These are phyloP conservation scores for Phialophora macrospora DNA, from an alignment of 2,329 filamentous ascomycete species.

Conservation along the genomic window DNA sequence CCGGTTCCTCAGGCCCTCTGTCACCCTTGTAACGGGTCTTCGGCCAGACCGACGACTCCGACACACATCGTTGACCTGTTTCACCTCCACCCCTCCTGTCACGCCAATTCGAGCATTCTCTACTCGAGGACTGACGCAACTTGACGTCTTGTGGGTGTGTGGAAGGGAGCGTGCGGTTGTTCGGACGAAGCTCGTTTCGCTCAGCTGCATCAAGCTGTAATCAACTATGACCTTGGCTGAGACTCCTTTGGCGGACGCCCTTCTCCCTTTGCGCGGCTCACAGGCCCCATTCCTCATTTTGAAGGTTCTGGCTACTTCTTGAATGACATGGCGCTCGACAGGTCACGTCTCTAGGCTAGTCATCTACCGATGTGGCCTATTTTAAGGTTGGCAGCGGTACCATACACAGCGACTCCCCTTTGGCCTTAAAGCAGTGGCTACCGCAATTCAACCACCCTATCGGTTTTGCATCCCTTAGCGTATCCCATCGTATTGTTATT, in stretches of 20 bases:
- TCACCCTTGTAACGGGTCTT: neutral
- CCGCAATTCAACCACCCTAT: neutral
- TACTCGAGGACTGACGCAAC: neutral
- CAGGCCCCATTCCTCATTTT: neutral
- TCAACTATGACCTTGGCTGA: neutral
- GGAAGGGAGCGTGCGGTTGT: neutral
- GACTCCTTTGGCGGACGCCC: neutral
- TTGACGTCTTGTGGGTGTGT: neutral
- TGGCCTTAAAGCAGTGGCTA: neutral
- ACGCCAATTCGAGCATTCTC: neutral
- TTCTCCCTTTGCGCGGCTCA: neutral
- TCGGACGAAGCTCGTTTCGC: neutral
- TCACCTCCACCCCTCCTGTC: neutral
- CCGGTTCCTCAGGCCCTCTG: neutral
- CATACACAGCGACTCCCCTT: neutral
- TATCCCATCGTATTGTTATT: neutral
- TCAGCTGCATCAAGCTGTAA: neutral
- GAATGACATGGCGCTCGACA: conserved; percentile 5
- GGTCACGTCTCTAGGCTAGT: neutral
- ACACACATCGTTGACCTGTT: neutral
- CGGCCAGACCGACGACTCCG: neutral
- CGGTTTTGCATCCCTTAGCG: neutral
- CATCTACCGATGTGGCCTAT: neutral
- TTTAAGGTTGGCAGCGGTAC: neutral
- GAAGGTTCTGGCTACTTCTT: neutral